Conservation (phyloP, 805 yeast genomes). For the Starmerella floris region DNA sequence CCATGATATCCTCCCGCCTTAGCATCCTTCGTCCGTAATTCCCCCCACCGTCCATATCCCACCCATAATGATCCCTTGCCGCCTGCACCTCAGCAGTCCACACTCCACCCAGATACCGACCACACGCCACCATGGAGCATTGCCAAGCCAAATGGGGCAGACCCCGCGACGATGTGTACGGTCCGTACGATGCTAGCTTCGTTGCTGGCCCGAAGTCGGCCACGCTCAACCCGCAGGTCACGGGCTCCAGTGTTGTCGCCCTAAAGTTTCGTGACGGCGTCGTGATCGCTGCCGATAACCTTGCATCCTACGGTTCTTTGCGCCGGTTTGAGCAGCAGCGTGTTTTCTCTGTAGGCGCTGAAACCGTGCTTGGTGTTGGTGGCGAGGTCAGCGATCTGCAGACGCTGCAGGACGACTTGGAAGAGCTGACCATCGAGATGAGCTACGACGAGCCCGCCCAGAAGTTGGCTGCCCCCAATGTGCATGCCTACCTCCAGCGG, state of each 20-base stretch:
- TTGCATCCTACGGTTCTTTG: conserved; percentile 84
- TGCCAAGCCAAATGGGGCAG: conserved; percentile 93
- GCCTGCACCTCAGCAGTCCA: too few species aligned
- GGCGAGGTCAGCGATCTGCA: conserved; percentile 95
- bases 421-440: conserved; percentile 66
- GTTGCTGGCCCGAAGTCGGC: conserved; percentile 61
- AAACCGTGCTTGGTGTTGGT: conserved; percentile 80
- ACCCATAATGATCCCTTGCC: too few species aligned
- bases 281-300: conserved; percentile 85
- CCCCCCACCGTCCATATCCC: too few species aligned
- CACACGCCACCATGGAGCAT: conserved; percentile 98
- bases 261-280: conserved; percentile 84
- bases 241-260: conserved; percentile 92
- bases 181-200: conserved; percentile 57
- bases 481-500: conserved; percentile 74
- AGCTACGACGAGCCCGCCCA: conserved; percentile 49
- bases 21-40: too few species aligned
- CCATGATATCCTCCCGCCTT: too few species aligned
- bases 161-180: conserved; percentile 72
- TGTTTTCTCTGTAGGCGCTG: conserved; percentile 66
- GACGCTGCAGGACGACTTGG: conserved; percentile 57
- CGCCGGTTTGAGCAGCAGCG: conserved; percentile 81
- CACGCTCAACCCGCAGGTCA: conserved; percentile 88
- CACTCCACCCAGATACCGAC: too few species aligned
- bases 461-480: conserved; percentile 66